Conservation (phyloP, 1,139 yeast species). For the Protomyces inundatus region DNA sequence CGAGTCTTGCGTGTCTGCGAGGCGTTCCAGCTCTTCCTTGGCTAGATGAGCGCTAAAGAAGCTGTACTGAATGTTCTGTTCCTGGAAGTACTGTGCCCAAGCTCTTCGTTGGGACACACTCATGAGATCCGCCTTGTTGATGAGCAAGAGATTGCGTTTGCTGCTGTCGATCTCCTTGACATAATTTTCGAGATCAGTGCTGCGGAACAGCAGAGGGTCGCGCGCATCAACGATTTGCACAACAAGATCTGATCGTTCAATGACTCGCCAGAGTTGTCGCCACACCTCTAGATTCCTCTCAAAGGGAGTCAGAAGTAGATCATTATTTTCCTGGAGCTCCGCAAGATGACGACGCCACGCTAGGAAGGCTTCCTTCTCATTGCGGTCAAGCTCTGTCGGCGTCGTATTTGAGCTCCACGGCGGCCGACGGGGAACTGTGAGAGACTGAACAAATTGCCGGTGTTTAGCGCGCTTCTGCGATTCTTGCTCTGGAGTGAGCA, state of each 20-base stretch:
- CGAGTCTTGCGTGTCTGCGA: background rate
- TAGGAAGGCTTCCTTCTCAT: slow-evolving; percentile 84
- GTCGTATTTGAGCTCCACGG: slow-evolving; percentile 69
- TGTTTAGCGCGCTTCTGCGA: slow-evolving; percentile 59
- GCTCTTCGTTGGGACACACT: slow-evolving; percentile 66
- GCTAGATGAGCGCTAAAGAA: slow-evolving; percentile 91
- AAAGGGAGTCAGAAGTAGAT: slow-evolving; percentile 86
- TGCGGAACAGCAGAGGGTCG: slow-evolving; percentile 84
- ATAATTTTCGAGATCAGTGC: slow-evolving; percentile 79
- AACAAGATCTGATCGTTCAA: slow-evolving; percentile 86
- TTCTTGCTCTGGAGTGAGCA: slow-evolving; percentile 66
- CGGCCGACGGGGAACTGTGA: slow-evolving; percentile 95
- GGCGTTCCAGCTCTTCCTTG: slow-evolving; percentile 24
- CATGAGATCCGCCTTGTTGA: slow-evolving; percentile 89
- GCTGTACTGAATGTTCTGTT: slow-evolving; percentile 68
- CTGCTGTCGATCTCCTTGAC: slow-evolving; percentile 65
- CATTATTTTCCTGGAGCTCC: slow-evolving; percentile 69
- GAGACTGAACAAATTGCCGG: slow-evolving; percentile 65
- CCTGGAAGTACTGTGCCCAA: slow-evolving; percentile 81
- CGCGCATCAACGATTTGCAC: slow-evolving; percentile 98
- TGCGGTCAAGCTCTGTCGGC: slow-evolving; percentile 71
- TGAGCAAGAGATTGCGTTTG: slow-evolving; percentile 73
- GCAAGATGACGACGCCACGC: slow-evolving; percentile 93
- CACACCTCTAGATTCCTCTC: slow-evolving; percentile 97
- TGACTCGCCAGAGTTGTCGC: slow-evolving; percentile 98